Percentiles rank a stretch among this genome's conserved stretches.
Conservation (phyloP, 257 asterid genomes). For the Capsicum baccatum region DNA sequence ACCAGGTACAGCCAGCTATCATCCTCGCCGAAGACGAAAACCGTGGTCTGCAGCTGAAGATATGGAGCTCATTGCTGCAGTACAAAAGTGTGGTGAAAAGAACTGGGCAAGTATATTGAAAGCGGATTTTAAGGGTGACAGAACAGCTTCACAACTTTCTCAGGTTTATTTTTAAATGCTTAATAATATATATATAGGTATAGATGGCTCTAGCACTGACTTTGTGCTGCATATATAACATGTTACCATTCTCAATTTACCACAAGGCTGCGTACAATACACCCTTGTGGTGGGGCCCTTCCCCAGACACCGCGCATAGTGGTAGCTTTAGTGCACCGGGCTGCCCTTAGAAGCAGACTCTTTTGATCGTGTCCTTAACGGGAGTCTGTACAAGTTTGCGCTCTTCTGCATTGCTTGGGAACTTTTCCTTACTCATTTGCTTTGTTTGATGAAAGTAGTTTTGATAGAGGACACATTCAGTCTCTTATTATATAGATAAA, state of each 20-base stretch:
- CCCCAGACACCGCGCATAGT: too few relatives aligned
- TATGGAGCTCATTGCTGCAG: conserved; percentile 72
- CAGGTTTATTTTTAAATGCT: conserved; percentile 54
- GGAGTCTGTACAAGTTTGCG: conserved; percentile 5
- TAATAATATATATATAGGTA: background rate
- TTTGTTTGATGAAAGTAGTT: conserved; percentile 4
- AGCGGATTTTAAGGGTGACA: conserved; percentile 71
- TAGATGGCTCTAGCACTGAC: background rate
- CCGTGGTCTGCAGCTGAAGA: conserved; percentile 79
- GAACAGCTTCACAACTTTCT: conserved; percentile 73
- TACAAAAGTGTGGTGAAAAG: conserved; percentile 67
- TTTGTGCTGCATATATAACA: conserved; percentile 3
- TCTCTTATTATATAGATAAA: conserved; percentile 13
- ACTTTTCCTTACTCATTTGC: conserved; percentile 19
- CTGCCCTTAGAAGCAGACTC: too few relatives aligned
- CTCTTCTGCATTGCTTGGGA: conserved; percentile 22
- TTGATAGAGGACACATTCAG: conserved; percentile 18
- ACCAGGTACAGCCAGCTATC: conserved; percentile 44
- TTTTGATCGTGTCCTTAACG: background rate
- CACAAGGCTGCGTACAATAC: too few relatives aligned
- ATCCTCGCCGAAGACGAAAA: conserved; percentile 63
- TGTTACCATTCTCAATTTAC: background rate
- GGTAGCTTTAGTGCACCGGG: too few relatives aligned
- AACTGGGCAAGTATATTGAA: conserved; percentile 73
- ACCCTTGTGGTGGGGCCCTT: too few relatives aligned